Conservation (phyloP, 331 rosid species). For the Dryas integrifolia region DNA sequence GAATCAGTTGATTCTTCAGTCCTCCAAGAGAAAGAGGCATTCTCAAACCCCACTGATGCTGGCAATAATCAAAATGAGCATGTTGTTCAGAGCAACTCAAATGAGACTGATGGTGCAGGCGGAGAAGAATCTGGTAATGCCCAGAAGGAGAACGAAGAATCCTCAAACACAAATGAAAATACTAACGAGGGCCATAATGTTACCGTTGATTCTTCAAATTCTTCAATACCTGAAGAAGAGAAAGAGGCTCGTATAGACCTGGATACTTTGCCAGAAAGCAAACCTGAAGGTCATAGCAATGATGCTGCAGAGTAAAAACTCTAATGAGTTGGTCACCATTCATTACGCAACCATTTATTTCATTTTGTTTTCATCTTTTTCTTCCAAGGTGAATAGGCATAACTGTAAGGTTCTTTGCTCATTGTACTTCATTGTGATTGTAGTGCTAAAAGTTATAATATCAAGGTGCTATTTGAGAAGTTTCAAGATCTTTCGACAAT, state of each 20-base stretch:
- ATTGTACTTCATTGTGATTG: neutral
- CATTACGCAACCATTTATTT: conserved; percentile 12
- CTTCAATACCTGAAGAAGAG: conserved; percentile 37
- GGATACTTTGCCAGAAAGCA: conserved; percentile 63
- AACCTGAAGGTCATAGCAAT: conserved; percentile 36
- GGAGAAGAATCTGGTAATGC: conserved; percentile 36
- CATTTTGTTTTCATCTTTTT: conserved; percentile 1
- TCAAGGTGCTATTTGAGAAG: conserved; percentile 3
- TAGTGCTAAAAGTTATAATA: neutral
- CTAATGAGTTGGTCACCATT: conserved; percentile 16
- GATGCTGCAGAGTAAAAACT: conserved; percentile 54
- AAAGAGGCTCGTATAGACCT: conserved; percentile 52
- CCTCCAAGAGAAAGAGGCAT: conserved; percentile 22
- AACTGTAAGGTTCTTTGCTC: conserved; percentile 10
- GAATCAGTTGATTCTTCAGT: conserved; percentile 25
- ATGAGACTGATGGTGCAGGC: conserved; percentile 34
- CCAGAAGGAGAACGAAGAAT: conserved; percentile 41
- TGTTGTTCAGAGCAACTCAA: conserved; percentile 37
- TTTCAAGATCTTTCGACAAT: conserved; percentile 4
- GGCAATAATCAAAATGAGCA: conserved; percentile 29
- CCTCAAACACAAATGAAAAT: conserved; percentile 27
- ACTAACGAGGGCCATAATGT: conserved; percentile 32
- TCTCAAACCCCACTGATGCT: conserved; percentile 26
- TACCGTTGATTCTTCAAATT: conserved; percentile 36
- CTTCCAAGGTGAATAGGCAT: neutral